Evolutionary conservation across 768 basidiomycete genomes (phyloP).

Genomic region (Rubroboletus satanas): DNA sequence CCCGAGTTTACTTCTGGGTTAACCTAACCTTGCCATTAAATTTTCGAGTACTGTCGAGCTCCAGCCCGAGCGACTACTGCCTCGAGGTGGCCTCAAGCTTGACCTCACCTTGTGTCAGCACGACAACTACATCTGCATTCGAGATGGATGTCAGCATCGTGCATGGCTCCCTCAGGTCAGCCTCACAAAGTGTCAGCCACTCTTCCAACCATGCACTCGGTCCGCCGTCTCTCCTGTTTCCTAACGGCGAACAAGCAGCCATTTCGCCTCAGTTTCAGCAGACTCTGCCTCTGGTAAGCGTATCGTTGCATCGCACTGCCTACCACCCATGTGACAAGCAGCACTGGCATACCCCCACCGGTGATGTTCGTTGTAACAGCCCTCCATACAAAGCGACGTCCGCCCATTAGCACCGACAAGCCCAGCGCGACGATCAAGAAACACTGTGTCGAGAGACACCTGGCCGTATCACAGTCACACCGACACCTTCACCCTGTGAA

Average conservation of each 20-base stretch:
- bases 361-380: conserved; percentile 25
- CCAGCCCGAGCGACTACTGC: background rate
- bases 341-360: conserved; percentile 1
- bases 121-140: background rate
- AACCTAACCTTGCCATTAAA: background rate
- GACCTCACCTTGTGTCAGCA: background rate
- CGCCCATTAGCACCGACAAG: background rate
- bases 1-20: too few relatives aligned
- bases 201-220: background rate
- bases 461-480: background rate
- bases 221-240: background rate
- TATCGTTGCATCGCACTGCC: background rate
- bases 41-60: background rate
- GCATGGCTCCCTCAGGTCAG: conserved; percentile 6
- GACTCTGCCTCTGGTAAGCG: conserved; percentile 5
- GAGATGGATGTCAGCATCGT: background rate
- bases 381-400: conserved; percentile 24
- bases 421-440: background rate
- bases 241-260: background rate
- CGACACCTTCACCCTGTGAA: background rate
- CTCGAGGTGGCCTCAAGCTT: background rate
- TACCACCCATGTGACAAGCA: conserved; percentile 16
- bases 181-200: conserved; percentile 20
- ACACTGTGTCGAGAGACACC: background rate
- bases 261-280: background rate